Conservation (phyloP, 805 yeast species). For the Teunomyces lycoperdinae region DNA sequence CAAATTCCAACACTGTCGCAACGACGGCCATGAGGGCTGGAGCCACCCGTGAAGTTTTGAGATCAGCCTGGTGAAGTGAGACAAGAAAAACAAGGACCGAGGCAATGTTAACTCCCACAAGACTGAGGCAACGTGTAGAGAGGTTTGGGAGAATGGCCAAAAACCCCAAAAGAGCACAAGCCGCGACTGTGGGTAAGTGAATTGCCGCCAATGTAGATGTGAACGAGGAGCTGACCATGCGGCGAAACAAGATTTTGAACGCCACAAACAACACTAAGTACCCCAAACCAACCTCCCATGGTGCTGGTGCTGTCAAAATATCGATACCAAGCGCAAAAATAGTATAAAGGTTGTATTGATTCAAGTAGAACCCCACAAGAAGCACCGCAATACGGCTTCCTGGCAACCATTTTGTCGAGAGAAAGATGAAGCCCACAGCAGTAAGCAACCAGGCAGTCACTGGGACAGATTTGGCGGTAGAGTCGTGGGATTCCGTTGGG, state of each 20-base stretch:
- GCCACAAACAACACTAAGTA: conserved; percentile 17
- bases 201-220: conserved; percentile 6
- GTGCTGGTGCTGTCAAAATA: conserved; percentile 12
- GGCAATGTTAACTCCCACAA: conserved; percentile 24
- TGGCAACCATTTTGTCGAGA: conserved; percentile 23
- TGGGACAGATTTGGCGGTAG: background rate
- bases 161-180: background rate
- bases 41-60: conserved; percentile 13
- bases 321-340: conserved; percentile 27
- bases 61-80: conserved; percentile 21
- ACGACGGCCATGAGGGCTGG: conserved; percentile 18
- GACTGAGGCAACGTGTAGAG: conserved; percentile 8
- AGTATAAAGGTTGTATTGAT: conserved; percentile 29
- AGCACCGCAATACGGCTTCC: conserved; percentile 24
- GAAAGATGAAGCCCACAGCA: conserved; percentile 19
- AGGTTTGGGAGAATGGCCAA: conserved; percentile 3
- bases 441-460: conserved; percentile 14
- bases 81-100: conserved; percentile 23
- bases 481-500: background rate
- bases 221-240: conserved; percentile 8
- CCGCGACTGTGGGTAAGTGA: background rate
- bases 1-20: conserved; percentile 17
- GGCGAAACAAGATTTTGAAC: conserved; percentile 10
- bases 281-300: conserved; percentile 13
- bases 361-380: conserved; percentile 28